These are phyloP conservation scores for Drechmeria coniospora DNA, from an alignment of 2,329 filamentous ascomycete genomes.

Conservation along the genomic window DNA sequence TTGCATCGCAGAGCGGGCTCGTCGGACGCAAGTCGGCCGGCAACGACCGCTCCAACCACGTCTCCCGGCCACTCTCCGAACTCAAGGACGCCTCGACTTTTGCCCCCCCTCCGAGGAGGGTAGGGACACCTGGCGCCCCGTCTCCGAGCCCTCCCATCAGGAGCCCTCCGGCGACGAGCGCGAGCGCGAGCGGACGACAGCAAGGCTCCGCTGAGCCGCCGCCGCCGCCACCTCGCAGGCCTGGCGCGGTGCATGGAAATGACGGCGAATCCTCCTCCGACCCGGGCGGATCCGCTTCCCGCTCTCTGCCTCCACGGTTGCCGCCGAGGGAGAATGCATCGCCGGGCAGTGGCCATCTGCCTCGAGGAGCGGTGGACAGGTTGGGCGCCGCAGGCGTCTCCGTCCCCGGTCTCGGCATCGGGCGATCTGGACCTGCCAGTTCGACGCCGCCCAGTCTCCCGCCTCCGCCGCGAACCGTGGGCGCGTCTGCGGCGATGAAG, in stretches of 20 bases:
- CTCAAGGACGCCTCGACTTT: constrained; percentile 67
- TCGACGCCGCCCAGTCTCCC: constrained; percentile 12
- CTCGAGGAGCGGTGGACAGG: constrained; percentile 45
- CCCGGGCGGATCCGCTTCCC: too few relatives aligned
- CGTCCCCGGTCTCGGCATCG: constrained; percentile 66
- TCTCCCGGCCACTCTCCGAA: constrained; percentile 46
- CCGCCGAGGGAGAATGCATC: constrained; percentile 8
- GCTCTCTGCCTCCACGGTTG: constrained; percentile 26
- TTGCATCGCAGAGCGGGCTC: constrained; percentile 25
- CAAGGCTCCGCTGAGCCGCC: constrained; percentile 33
- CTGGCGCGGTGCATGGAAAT: not conserved
- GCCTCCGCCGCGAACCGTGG: constrained; percentile 10
- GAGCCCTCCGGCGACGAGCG: constrained; percentile 9
- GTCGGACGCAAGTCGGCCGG: constrained; percentile 22
- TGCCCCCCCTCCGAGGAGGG: constrained; percentile 70
- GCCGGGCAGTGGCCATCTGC: constrained; percentile 23
- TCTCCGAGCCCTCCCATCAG: constrained; percentile 18
- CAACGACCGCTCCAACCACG: constrained; percentile 16
- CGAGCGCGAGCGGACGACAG: constrained; percentile 4
- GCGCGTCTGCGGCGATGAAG: constrained; percentile 4
- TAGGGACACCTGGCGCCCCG: too few relatives aligned
- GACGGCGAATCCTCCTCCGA: too few relatives aligned
- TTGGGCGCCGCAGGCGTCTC: constrained; percentile 62
- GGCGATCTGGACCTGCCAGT: constrained; percentile 18
- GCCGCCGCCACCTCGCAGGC: constrained; percentile 13